Evolutionary conservation across 2,329 filamentous ascomycete genomes (phyloP).

Genomic region (Venturia nashicola): DNA sequence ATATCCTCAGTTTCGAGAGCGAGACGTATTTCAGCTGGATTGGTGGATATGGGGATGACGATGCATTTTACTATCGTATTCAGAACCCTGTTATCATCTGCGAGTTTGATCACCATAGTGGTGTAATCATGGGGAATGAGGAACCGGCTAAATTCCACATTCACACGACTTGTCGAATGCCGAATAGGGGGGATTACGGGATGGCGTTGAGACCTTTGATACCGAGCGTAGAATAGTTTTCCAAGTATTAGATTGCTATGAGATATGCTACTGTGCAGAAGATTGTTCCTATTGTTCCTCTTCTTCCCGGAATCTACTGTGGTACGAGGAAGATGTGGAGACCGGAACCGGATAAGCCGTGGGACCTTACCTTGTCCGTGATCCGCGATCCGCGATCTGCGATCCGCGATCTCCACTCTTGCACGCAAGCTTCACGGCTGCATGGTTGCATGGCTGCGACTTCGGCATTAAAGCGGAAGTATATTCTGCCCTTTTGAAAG

Average conservation of each 20-base stretch:
- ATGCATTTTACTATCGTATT: slow-evolving; percentile 67
- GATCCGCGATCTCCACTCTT: neutral
- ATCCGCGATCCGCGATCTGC: too few relatives aligned
- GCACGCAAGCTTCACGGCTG: neutral
- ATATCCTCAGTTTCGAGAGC: slow-evolving; percentile 43
- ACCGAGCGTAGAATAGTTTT: slow-evolving; percentile 6
- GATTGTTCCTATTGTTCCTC: neutral
- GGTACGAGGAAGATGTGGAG: too few relatives aligned
- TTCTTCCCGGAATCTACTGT: too few relatives aligned
- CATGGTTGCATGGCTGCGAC: neutral
- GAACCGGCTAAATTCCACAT: slow-evolving; percentile 70
- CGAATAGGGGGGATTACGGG: slow-evolving; percentile 68
- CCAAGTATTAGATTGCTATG: too few relatives aligned
- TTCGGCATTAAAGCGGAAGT: neutral
- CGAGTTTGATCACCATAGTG: slow-evolving; percentile 72
- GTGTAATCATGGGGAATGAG: slow-evolving; percentile 62
- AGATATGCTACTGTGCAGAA: too few relatives aligned
- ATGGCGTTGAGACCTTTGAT: slow-evolving; percentile 28
- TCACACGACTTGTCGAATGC: slow-evolving; percentile 59
- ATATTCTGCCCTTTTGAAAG: too few relatives aligned
- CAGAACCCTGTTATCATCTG: slow-evolving; percentile 63
- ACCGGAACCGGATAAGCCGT: neutral
- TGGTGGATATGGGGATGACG: slow-evolving; percentile 51
- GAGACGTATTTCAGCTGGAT: slow-evolving; percentile 78
- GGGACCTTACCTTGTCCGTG: too few relatives aligned